Conservation (phyloP, 2,329 filamentous ascomycete species). For the Ophiostoma quercus region DNA sequence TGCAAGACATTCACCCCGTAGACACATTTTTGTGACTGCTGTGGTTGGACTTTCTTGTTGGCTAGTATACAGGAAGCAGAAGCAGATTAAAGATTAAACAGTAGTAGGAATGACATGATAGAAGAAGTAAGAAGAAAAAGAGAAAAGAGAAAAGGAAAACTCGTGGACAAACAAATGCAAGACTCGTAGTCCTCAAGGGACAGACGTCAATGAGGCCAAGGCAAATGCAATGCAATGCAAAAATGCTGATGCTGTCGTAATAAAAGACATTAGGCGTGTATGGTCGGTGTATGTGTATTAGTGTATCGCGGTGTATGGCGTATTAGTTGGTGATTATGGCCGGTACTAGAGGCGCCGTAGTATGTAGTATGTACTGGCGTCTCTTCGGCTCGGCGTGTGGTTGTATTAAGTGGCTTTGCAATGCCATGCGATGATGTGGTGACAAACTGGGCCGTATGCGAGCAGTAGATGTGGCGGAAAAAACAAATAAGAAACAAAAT, state of each 20-base stretch:
- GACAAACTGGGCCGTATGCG: not conserved
- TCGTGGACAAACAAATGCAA: not conserved
- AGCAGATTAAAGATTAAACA: not conserved
- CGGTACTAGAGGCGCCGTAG: not conserved
- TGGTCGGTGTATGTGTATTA: slow-evolving; percentile 3
- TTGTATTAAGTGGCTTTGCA: not conserved
- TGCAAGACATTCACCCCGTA: not conserved
- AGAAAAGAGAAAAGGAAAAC: not conserved
- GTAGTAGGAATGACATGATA: not conserved
- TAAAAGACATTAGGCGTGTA: slow-evolving; percentile 12
- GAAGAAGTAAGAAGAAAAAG: not conserved
- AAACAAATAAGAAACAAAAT: not conserved
- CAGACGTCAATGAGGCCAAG: not conserved
- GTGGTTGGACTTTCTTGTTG: slow-evolving; percentile 10
- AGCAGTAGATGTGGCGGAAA: not conserved
- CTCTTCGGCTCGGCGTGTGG: not conserved
- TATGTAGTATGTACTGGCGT: not conserved
- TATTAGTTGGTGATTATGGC: slow-evolving; percentile 13
- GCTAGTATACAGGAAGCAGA: slow-evolving; percentile 6
- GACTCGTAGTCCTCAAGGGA: slow-evolving; percentile 5
- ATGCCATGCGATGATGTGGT: not conserved
- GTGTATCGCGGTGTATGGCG: slow-evolving; percentile 2
- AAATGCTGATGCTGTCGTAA: slow-evolving; percentile 9
- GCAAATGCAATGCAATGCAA: not conserved
- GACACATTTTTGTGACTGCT: slow-evolving; percentile 6